Evolutionary conservation across 495 filamentous ascomycete genomes (phyloP), one percentile per base, ranked within the genome.

Genomic region (Ascodesmis nigricans): DNA sequence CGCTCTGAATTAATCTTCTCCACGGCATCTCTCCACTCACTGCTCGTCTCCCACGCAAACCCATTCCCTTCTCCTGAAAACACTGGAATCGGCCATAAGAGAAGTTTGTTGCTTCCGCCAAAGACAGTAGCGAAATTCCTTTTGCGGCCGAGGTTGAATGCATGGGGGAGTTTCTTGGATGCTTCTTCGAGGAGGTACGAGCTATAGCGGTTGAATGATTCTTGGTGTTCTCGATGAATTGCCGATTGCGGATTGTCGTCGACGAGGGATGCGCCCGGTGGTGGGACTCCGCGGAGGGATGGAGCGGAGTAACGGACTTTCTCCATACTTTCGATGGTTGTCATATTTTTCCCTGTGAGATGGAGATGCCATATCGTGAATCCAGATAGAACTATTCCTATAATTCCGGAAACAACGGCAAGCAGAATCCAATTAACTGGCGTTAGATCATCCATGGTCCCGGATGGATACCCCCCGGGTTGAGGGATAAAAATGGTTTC

Each of bases 341-440:
- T 97, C 49, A 79, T 69, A 2, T 77, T 78, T 1, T 66, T 62
- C 23, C 62, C 57, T 3, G 79, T 80, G 3, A 97, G 63, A 45
- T 74, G 70, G 24, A 95, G 64, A 62, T 97, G 87, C 87, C 87
- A 97, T 14, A 59, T 66, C 1, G 81, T 92, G 52, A 97, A 97
- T 5, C 81, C 84, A 14, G 67, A 67, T 25, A 97, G 58, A 4
- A 92, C 87, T 2, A 95, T 51, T 0, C 78, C 78, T 38, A 97
- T 87, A 31, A 97, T 90, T 6, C 84, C 87, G 11, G 76, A 66
- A 8, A 95, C 60, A 10, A 93, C 77, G 8, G 71, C 71, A 14
- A 95, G 61, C 33, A 95, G 62, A 14, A 95, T 75, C 53, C 78
- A 83, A 52, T 93, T 92, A 30, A 97, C 68, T 0, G 84, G 80